A percentile compares a stretch with the other conserved stretches of the same genome.
Conservation (phyloP, 306 rosid species). For the Benincasa hispida region DNA sequence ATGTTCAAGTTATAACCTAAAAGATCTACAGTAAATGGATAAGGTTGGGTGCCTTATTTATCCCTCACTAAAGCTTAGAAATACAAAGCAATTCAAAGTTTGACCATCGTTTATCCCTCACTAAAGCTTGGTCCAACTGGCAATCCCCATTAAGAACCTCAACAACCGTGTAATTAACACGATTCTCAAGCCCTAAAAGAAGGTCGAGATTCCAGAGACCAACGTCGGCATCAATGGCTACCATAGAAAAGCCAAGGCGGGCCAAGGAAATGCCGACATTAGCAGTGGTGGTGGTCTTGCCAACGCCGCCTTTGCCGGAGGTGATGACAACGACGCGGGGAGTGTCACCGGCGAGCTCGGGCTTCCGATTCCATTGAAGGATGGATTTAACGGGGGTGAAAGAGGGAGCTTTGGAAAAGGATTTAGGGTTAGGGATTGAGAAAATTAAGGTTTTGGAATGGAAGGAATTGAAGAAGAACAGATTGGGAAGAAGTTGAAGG, state of each 20-base stretch:
- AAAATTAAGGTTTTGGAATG: constrained; percentile 26
- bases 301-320: constrained; percentile 93
- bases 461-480: constrained; percentile 3
- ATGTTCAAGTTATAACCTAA: too few species aligned
- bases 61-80: too few species aligned
- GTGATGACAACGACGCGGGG: constrained; percentile 86
- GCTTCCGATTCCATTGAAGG: constrained; percentile 91
- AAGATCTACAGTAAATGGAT: too few species aligned
- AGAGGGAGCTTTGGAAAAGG: constrained; percentile 5
- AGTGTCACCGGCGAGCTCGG: constrained; percentile 74
- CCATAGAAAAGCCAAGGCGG: constrained; percentile 85
- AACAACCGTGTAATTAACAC: constrained; percentile 83
- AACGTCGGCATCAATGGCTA: constrained; percentile 90
- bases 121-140: constrained; percentile 85
- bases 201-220: constrained; percentile 98
- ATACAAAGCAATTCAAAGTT: constrained; percentile 88
- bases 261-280: constrained; percentile 92
- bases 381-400: constrained; percentile 18
- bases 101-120: constrained; percentile 92
- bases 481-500: constrained; percentile 19
- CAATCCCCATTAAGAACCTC: constrained; percentile 98
- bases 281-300: constrained; percentile 90
- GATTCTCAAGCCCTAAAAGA: constrained; percentile 86
- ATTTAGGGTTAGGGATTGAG: constrained; percentile 7
- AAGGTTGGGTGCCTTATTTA: too few species aligned